Base-by-base conservation (phyloP, 352 stramenopile species). In the Aphanomyces astaci region DNA sequence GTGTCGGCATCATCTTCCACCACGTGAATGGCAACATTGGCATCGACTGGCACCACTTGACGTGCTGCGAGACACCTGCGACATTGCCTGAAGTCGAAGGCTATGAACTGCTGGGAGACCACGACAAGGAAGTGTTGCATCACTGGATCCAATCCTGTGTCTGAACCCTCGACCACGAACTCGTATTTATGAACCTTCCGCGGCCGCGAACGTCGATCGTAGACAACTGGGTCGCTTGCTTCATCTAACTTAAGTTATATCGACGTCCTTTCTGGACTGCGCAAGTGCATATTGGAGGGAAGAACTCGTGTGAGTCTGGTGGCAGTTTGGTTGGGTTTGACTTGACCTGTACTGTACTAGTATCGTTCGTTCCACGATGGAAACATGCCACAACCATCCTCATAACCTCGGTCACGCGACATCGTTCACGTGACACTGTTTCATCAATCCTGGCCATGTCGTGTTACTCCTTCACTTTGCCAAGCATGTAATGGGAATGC, bases 401-500 rank as follows among this genome's bases (percentile, higher is more conserved):
- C n/a, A n/a, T n/a, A n/a, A n/a, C n/a, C n/a, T n/a, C n/a, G n/a
- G n/a, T n/a, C n/a, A n/a, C n/a, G 36, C 36, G 36, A 43, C 36
- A 43, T 43, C 36, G 7, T 43, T 43, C 36, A n/a, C n/a, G n/a
- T n/a, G n/a, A n/a, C n/a, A n/a, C n/a, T n/a, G n/a, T n/a, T n/a
- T n/a, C n/a, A n/a, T n/a, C n/a, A n/a, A n/a, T n/a, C n/a, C n/a
- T n/a, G n/a, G n/a, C n/a, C n/a, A n/a, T n/a, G n/a, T 53, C 22
- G 45, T 4, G 22, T 27, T 66, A 68, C 36, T 68, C 62, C 0
- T 43, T 17, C n/a, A 68, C 5, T 33, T 51, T 52, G 0, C 62
- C 62, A 19, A 68, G 49, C 62, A 68, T 59, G 22, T 39, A 59
- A 49, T 68, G 62, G 30, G 62, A 59, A n/a, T 68, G 62, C 19